phyloP scores from a whole-genome alignment of 2,329 filamentous ascomycete species.

The Pseudopithomyces chartarum region DNA sequence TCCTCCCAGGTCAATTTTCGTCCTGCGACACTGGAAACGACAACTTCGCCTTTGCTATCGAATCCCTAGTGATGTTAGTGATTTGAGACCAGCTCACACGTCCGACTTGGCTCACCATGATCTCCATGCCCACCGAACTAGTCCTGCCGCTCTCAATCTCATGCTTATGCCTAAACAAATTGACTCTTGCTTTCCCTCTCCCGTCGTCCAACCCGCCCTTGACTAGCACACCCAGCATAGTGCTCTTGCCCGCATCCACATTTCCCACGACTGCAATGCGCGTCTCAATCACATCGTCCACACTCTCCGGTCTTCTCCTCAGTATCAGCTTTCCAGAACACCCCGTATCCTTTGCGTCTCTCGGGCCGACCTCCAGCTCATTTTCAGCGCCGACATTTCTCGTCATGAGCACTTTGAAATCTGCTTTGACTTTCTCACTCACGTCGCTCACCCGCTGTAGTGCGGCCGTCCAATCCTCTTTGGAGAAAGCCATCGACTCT shows the following conservation, averaged over 20 bases:
- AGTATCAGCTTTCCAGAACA: slow-evolving; percentile 87
- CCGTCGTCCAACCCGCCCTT: slow-evolving; percentile 96
- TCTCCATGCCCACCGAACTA: slow-evolving; percentile 97
- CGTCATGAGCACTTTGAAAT: slow-evolving; percentile 84
- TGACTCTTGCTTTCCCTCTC: slow-evolving; percentile 88
- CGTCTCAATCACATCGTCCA: slow-evolving; percentile 92
- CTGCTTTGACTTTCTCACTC: slow-evolving; percentile 68
- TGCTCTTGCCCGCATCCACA: slow-evolving; percentile 96
- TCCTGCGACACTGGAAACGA: slow-evolving; percentile 80
- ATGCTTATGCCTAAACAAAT: slow-evolving; percentile 96
- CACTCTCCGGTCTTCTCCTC: slow-evolving; percentile 71
- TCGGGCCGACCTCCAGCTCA: slow-evolving; percentile 75
- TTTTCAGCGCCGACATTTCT: slow-evolving; percentile 78
- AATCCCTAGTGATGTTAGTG: slow-evolving; percentile 71
- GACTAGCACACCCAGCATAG: slow-evolving; percentile 91
- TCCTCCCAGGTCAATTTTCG: slow-evolving; percentile 95
- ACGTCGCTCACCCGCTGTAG: slow-evolving; percentile 68
- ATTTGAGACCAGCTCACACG: slow-evolving; percentile 58
- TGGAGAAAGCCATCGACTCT: slow-evolving; percentile 77
- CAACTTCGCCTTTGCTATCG: slow-evolving; percentile 81
- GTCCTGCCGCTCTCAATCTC: slow-evolving; percentile 95
- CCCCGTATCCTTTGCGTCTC: slow-evolving; percentile 70
- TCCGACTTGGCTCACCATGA: slow-evolving; percentile 55
- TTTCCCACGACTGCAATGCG: slow-evolving; percentile 97
- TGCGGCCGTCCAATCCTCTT: slow-evolving; percentile 76